These are phyloP conservation scores for Hypoxylon rickii DNA, from an alignment of 495 filamentous ascomycete species.

Conservation along the genomic window DNA sequence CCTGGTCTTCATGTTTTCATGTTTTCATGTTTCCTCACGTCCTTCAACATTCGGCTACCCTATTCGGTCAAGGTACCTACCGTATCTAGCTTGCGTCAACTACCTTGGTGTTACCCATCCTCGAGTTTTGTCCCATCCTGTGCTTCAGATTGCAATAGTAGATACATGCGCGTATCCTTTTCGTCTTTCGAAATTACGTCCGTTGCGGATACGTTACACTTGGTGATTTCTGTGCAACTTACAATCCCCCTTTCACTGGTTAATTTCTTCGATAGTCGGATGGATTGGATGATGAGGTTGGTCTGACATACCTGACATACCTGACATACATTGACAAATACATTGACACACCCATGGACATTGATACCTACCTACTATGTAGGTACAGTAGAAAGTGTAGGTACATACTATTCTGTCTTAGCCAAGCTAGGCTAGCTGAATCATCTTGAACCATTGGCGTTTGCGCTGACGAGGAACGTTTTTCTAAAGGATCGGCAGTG, in stretches of 20 bases:
- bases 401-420: neutral
- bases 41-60: neutral
- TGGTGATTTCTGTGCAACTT: neutral
- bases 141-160: constrained; percentile 20
- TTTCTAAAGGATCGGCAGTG: neutral
- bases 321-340: too few relatives aligned
- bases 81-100: neutral
- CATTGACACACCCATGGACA: too few relatives aligned
- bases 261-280: too few relatives aligned
- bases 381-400: too few relatives aligned
- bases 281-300: too few relatives aligned
- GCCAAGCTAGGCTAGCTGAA: too few relatives aligned
- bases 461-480: neutral
- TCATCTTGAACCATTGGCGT: neutral
- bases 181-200: constrained; percentile 17
- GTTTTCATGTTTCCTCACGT: neutral
- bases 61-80: too few relatives aligned
- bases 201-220: constrained; percentile 29
- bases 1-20: too few relatives aligned
- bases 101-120: neutral
- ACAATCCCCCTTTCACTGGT: neutral
- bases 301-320: too few relatives aligned
- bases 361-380: too few relatives aligned
- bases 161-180: constrained; percentile 18
- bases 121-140: constrained; percentile 6